Evolutionary conservation across 345 rosid genomes (phyloP).

Genomic region (Linum tenue): DNA sequence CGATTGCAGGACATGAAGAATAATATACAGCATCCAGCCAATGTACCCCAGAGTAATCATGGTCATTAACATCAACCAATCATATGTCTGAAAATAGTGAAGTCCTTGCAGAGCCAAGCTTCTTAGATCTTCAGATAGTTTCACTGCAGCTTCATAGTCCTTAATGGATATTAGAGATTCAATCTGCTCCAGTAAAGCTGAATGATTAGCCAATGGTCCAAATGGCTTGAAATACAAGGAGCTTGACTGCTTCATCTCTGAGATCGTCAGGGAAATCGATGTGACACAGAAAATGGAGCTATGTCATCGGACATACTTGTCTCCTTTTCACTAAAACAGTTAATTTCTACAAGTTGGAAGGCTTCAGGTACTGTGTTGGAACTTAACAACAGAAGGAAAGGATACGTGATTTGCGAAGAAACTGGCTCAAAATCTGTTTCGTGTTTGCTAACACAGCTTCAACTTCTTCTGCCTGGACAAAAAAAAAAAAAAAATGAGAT

Average conservation of each 20-base stretch:
- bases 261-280: constrained; percentile 39
- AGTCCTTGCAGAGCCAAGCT: constrained; percentile 78
- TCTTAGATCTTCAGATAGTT: constrained; percentile 60
- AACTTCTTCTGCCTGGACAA: constrained; percentile 68
- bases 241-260: constrained; percentile 68
- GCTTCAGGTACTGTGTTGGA: not conserved
- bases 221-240: constrained; percentile 75
- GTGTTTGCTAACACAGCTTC: constrained; percentile 92
- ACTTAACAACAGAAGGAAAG: constrained; percentile 15
- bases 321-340: too few species aligned
- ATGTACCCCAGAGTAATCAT: constrained; percentile 72
- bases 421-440: constrained; percentile 87
- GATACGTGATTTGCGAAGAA: constrained; percentile 86
- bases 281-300: constrained; percentile 5
- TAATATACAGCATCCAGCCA: constrained; percentile 85
- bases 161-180: constrained; percentile 47
- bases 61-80: constrained; percentile 92
- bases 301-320: not conserved
- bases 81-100: constrained; percentile 92
- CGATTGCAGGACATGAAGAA: constrained; percentile 76
- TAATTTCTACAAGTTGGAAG: constrained; percentile 1
- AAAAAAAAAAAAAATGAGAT: too few species aligned
- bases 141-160: constrained; percentile 61
- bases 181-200: constrained; percentile 41
- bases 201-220: constrained; percentile 48